phyloP scores from a whole-genome alignment of 768 basidiomycete species.

The Suillus subalutaceus region DNA sequence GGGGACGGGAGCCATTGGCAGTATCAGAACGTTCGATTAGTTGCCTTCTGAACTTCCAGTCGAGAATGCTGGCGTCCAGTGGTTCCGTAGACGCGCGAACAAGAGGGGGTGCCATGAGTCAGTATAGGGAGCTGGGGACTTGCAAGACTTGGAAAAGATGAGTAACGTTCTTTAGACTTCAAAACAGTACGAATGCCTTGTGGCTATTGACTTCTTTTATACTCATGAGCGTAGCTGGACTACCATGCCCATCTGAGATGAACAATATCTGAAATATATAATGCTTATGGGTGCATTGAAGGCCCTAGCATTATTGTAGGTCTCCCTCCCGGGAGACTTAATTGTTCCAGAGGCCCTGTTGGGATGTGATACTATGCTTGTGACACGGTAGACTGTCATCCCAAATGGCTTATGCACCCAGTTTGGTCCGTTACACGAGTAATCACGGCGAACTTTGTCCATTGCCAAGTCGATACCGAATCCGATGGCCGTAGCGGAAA shows the following conservation, averaged over 20 bases:
- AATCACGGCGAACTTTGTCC: neutral
- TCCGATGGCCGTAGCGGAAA: neutral
- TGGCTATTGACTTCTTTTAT: constrained; percentile 4
- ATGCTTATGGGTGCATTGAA: neutral
- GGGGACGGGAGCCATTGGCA: neutral
- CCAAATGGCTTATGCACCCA: neutral
- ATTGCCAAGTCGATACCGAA: neutral
- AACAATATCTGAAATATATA: neutral
- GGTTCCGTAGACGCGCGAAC: neutral
- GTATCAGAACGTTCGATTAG: neutral
- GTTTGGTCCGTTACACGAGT: neutral
- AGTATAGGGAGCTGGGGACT: neutral
- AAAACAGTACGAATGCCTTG: neutral
- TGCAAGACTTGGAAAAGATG: neutral
- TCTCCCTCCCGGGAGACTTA: neutral
- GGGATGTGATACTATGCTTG: neutral
- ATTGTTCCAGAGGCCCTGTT: neutral
- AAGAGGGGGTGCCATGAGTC: neutral
- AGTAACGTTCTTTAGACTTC: neutral
- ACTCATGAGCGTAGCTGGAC: neutral
- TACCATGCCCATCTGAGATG: neutral
- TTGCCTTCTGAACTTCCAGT: neutral
- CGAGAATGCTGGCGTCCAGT: neutral
- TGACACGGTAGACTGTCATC: neutral
- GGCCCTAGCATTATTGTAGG: neutral